phyloP scores from a whole-genome alignment of 441 rosid genomes.

The Populus hybrid region DNA sequence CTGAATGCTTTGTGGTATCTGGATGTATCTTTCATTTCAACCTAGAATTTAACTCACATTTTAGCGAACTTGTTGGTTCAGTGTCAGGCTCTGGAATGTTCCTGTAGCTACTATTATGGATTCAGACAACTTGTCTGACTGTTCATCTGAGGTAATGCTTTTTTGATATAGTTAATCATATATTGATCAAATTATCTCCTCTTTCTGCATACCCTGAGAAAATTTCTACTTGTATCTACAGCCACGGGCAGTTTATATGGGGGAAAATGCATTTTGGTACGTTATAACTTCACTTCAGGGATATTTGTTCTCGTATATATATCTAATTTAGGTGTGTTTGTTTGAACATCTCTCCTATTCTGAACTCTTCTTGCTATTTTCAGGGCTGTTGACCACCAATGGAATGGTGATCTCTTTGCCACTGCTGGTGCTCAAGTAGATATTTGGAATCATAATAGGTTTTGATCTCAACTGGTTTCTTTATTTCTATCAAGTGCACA shows the following conservation, averaged over 20 bases:
- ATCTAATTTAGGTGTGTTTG: neutral
- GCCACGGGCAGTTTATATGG: conserved; percentile 67
- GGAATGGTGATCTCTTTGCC: conserved; percentile 87
- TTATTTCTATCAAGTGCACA: neutral
- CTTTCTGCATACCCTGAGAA: neutral
- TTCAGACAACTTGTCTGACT: conserved; percentile 40
- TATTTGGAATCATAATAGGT: conserved; percentile 97
- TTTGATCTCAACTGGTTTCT: conserved; percentile 11
- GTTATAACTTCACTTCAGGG: neutral
- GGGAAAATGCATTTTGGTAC: conserved; percentile 89
- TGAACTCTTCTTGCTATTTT: neutral
- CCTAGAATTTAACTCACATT: neutral
- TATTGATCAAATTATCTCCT: neutral
- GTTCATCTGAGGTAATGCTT: conserved; percentile 49
- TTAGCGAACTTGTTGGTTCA: conserved; percentile 23
- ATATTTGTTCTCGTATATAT: neutral
- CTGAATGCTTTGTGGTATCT: neutral
- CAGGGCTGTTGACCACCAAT: conserved; percentile 97
- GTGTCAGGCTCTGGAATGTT: conserved; percentile 95
- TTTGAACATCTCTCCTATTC: neutral
- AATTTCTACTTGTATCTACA: conserved; percentile 31
- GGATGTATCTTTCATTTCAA: neutral
- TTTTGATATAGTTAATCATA: neutral
- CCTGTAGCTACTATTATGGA: conserved; percentile 63
- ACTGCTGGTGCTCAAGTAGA: conserved; percentile 96